Percentiles rank a stretch among this genome's conserved stretches.
These are phyloP conservation scores for Zalaria obscura DNA, from an alignment of 2,329 filamentous ascomycete species.

Conservation along the genomic window DNA sequence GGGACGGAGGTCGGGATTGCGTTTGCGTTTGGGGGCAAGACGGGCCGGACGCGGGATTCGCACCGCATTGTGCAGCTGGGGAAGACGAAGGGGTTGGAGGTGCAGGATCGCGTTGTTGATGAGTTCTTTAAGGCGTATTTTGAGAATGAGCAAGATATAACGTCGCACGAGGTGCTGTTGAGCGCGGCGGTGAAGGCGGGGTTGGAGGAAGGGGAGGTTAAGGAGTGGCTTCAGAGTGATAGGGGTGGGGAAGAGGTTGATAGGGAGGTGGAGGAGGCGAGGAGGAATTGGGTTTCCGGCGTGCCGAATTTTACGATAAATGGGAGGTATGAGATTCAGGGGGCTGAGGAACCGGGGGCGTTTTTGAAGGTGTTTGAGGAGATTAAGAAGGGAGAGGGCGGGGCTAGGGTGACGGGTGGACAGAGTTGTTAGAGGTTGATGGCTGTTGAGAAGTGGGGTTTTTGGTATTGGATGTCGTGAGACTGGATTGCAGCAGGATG, in stretches of 20 bases:
- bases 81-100: slow-evolving; percentile 36
- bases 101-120: slow-evolving; percentile 47
- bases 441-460: too few relatives aligned
- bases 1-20: slow-evolving; percentile 55
- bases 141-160: slow-evolving; percentile 34
- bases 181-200: slow-evolving; percentile 28
- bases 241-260: slow-evolving; percentile 31
- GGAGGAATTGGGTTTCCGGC: slow-evolving; percentile 41
- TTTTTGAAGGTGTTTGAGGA: slow-evolving; percentile 54
- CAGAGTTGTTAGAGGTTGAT: too few relatives aligned
- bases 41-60: slow-evolving; percentile 65
- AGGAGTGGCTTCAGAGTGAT: slow-evolving; percentile 27
- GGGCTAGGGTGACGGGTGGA: too few relatives aligned
- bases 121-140: slow-evolving; percentile 47
- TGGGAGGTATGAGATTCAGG: slow-evolving; percentile 49
- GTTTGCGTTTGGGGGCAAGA: slow-evolving; percentile 57
- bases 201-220: slow-evolving; percentile 25
- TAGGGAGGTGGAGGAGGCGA: slow-evolving; percentile 30
- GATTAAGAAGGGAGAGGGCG: slow-evolving; percentile 33
- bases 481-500: too few relatives aligned
- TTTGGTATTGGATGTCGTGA: too few relatives aligned
- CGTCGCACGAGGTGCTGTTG: slow-evolving; percentile 23
- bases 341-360: slow-evolving; percentile 54
- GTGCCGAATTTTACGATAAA: slow-evolving; percentile 69
- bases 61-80: slow-evolving; percentile 64